Percentiles rank a stretch among this genome's conserved stretches.
Evolutionary conservation across 306 rosid species (phyloP).

Genomic region (Macrotyloma uniflorum): DNA sequence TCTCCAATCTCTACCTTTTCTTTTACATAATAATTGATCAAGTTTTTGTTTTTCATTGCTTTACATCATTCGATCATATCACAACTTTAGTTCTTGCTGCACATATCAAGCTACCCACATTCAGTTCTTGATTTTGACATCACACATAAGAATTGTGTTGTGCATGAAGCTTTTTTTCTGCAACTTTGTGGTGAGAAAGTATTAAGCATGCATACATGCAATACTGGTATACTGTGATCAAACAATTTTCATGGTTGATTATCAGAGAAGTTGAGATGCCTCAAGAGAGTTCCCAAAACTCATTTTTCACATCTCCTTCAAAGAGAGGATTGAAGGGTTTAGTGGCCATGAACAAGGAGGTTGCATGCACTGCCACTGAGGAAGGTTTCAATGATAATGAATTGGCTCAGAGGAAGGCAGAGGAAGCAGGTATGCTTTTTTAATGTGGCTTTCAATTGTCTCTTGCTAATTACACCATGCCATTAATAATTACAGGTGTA

Average conservation of each 20-base stretch:
- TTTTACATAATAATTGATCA: background rate
- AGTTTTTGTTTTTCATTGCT: too few relatives aligned
- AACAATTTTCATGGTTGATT: background rate
- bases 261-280: slow-evolving; percentile 57
- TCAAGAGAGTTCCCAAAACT: slow-evolving; percentile 56
- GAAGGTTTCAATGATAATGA: slow-evolving; percentile 84
- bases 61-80: too few relatives aligned
- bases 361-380: slow-evolving; percentile 48
- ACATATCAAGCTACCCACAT: background rate
- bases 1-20: background rate
- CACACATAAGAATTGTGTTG: slow-evolving; percentile 4
- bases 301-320: slow-evolving; percentile 69
- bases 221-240: background rate
- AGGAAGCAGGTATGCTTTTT: slow-evolving; percentile 78
- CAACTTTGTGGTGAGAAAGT: background rate
- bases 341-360: slow-evolving; percentile 51
- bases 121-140: background rate
- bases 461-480: background rate
- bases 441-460: background rate
- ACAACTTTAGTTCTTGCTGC: background rate
- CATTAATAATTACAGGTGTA: background rate
- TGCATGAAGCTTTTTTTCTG: background rate
- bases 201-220: background rate
- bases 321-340: slow-evolving; percentile 90
- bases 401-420: slow-evolving; percentile 95